Percentiles rank a stretch among this genome's conserved stretches.
These are phyloP conservation scores for Sisymbrium irio DNA, from an alignment of 345 rosid species.

Conservation along the genomic window DNA sequence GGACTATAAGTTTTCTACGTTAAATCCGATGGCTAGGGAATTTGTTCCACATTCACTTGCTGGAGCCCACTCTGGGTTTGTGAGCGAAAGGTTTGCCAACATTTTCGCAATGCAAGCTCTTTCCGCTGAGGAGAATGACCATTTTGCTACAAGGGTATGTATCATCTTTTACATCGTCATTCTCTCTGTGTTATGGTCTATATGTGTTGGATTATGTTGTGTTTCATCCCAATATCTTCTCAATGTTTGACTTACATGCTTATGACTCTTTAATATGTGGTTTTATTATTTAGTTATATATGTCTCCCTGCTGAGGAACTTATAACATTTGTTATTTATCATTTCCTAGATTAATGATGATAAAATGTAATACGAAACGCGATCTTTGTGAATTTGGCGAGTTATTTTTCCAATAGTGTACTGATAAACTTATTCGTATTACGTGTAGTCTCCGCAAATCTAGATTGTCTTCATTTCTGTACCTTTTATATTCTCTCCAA, in stretches of 20 bases:
- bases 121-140: conserved; percentile 48
- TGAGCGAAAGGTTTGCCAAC: conserved; percentile 32
- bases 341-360: background rate
- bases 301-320: background rate
- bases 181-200: background rate
- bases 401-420: no score
- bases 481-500: background rate
- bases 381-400: background rate
- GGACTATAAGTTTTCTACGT: conserved; percentile 50
- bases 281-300: no score
- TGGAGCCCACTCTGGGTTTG: conserved; percentile 31
- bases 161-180: background rate
- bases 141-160: conserved; percentile 60
- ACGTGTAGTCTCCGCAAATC: background rate
- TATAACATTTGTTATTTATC: background rate
- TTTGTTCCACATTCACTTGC: conserved; percentile 65
- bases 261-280: no score
- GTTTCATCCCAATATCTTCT: background rate
- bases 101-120: conserved; percentile 46
- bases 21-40: conserved; percentile 83
- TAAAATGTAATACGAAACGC: background rate
- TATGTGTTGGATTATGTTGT: background rate
- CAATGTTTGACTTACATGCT: background rate
- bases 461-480: background rate
- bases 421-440: no score